A percentile compares a stretch with the other conserved stretches of the same genome.
Evolutionary conservation across 1,284 basidiomycete species (phyloP).

Genomic region (Rhodotorula mucilaginosa): DNA sequence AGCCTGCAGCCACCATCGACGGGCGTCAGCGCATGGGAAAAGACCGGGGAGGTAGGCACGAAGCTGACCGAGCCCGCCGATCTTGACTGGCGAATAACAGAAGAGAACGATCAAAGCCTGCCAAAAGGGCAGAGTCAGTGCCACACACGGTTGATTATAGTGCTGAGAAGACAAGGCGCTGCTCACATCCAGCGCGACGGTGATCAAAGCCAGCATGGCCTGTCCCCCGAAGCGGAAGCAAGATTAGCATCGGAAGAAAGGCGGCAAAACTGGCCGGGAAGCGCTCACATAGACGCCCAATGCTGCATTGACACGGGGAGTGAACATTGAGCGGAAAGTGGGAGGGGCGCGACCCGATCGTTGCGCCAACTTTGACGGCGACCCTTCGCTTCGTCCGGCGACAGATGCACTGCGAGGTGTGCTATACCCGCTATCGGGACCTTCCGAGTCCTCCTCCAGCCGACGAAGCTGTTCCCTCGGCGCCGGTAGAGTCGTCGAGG

Average conservation of each 20-base stretch:
- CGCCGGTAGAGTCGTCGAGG: slow-evolving; percentile 26
- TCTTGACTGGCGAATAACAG: slow-evolving; percentile 34
- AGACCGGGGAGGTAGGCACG: too few relatives aligned
- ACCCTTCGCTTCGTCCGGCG: background rate
- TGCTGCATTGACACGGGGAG: slow-evolving; percentile 14
- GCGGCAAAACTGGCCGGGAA: background rate
- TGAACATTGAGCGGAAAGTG: slow-evolving; percentile 20
- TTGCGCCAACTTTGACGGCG: background rate
- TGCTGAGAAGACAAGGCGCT: background rate
- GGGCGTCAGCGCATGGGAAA: too few relatives aligned
- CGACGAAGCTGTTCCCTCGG: slow-evolving; percentile 7
- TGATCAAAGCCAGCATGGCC: slow-evolving; percentile 36
- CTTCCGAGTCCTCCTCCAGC: slow-evolving; percentile 14
- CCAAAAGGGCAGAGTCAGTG: too few relatives aligned
- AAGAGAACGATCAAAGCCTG: slow-evolving; percentile 41
- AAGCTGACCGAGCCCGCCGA: slow-evolving; percentile 38
- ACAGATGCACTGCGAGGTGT: slow-evolving; percentile 27
- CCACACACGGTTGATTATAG: background rate
- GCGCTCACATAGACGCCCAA: slow-evolving; percentile 23
- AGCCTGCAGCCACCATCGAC: slow-evolving; percentile 2
- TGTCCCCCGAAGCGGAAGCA: background rate
- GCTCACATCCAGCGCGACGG: slow-evolving; percentile 32
- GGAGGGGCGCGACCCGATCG: background rate
- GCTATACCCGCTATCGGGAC: slow-evolving; percentile 36
- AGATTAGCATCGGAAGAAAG: background rate